These are phyloP conservation scores for Crassisporium funariophilum DNA, from an alignment of 768 basidiomycete species.

Conservation along the genomic window DNA sequence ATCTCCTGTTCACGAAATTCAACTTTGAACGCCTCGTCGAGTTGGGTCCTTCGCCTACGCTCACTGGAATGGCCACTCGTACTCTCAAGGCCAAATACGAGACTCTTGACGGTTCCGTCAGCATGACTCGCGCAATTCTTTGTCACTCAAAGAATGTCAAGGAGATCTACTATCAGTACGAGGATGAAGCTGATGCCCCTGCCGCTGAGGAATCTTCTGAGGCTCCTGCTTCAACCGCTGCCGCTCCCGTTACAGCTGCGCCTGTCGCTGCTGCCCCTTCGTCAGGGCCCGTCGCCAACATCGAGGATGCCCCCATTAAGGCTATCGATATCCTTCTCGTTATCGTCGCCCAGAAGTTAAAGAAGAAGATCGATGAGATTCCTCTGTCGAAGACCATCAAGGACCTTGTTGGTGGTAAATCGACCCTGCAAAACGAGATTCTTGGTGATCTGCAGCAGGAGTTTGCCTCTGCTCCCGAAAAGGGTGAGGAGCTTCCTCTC, in stretches of 20 bases:
- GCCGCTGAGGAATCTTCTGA: slow-evolving; percentile 39
- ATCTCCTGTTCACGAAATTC: slow-evolving; percentile 85
- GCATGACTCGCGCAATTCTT: slow-evolving; percentile 76
- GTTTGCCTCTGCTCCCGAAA: slow-evolving; percentile 94
- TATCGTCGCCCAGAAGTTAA: slow-evolving; percentile 96
- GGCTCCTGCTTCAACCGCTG: slow-evolving; percentile 36
- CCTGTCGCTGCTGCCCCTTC: slow-evolving; percentile 48
- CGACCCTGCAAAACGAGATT: slow-evolving; percentile 98
- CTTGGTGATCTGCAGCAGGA: slow-evolving; percentile 96
- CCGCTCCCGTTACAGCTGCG: slow-evolving; percentile 42
- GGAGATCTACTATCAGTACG: slow-evolving; percentile 97
- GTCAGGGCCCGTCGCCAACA: slow-evolving; percentile 64
- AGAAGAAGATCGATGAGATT: slow-evolving; percentile 90
- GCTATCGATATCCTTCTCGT: slow-evolving; percentile 84
- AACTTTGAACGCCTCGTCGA: slow-evolving; percentile 94
- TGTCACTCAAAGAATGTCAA: slow-evolving; percentile 95
- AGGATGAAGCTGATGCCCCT: slow-evolving; percentile 70
- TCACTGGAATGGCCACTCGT: slow-evolving; percentile 92
- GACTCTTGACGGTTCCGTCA: slow-evolving; percentile 80
- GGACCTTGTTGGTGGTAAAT: slow-evolving; percentile 98
- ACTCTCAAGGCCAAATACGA: slow-evolving; percentile 96
- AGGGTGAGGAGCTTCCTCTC: slow-evolving; percentile 95
- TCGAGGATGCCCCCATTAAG: slow-evolving; percentile 92
- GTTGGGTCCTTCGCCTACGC: slow-evolving; percentile 93
- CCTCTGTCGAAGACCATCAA: slow-evolving; percentile 95